Conservation (phyloP, 2,329 filamentous ascomycete species). For the Exophiala sp. region DNA sequence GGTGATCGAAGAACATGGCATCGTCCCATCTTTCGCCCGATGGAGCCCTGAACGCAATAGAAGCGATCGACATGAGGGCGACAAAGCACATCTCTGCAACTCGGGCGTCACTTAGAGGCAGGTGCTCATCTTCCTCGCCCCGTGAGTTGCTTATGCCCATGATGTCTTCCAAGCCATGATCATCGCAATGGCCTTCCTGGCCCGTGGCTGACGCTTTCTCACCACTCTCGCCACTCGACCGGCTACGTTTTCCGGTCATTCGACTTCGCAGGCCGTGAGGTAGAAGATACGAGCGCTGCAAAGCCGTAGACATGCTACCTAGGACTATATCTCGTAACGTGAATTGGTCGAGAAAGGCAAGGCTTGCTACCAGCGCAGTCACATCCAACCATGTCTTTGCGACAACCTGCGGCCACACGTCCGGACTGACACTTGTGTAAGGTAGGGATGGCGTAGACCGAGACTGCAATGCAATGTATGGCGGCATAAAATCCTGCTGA, state of each 20-base stretch:
- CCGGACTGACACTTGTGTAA: background rate
- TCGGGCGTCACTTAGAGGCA: slow-evolving; percentile 15
- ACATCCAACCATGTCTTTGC: slow-evolving; percentile 11
- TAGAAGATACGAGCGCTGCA: slow-evolving; percentile 18
- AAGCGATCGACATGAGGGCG: slow-evolving; percentile 13
- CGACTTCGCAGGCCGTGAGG: slow-evolving; percentile 7
- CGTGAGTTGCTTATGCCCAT: background rate
- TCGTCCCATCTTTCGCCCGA: slow-evolving; percentile 1
- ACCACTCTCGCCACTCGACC: slow-evolving; percentile 7
- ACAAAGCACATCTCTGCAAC: slow-evolving; percentile 18
- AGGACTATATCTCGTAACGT: slow-evolving; percentile 14
- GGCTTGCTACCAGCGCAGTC: slow-evolving; percentile 10
- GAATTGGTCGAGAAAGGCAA: slow-evolving; percentile 16
- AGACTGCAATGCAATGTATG: background rate
- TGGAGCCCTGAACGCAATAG: slow-evolving; percentile 6
- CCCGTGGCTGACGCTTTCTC: slow-evolving; percentile 1
- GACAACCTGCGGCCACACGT: background rate
- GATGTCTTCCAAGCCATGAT: background rate
- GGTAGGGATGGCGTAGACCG: background rate
- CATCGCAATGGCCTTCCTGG: background rate
- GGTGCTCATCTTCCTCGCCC: background rate
- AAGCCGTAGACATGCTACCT: slow-evolving; percentile 14
- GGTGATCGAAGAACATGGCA: slow-evolving; percentile 9
- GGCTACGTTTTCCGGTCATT: slow-evolving; percentile 6
- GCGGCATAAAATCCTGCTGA: slow-evolving; percentile 9